A percentile compares a stretch with the other conserved stretches of the same genome.
Evolutionary conservation across 805 yeast genomes (phyloP).

Genomic region (Jamesozyma jinghongensis): DNA sequence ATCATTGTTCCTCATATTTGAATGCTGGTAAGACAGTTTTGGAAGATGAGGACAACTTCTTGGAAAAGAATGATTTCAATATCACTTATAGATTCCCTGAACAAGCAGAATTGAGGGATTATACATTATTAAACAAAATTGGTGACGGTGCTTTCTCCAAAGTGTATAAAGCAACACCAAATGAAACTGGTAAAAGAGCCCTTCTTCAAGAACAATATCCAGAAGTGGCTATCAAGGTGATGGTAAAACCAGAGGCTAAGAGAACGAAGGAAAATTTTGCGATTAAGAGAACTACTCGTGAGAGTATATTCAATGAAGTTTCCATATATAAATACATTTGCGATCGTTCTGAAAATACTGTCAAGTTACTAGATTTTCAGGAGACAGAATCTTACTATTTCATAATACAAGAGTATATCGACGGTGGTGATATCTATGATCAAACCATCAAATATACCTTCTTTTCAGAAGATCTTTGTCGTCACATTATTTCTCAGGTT

Average conservation of each 20-base stretch:
- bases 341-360: slow-evolving; percentile 42
- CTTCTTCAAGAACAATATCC: slow-evolving; percentile 10
- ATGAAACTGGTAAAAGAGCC: slow-evolving; percentile 8
- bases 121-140: slow-evolving; percentile 38
- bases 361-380: slow-evolving; percentile 51
- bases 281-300: slow-evolving; percentile 18
- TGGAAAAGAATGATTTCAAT: no score
- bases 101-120: slow-evolving; percentile 31
- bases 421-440: slow-evolving; percentile 64
- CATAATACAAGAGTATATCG: slow-evolving; percentile 56
- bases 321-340: slow-evolving; percentile 57
- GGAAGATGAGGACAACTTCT: no score
- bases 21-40: no score
- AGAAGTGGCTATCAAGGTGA: slow-evolving; percentile 43
- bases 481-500: slow-evolving; percentile 54
- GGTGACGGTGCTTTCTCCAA: slow-evolving; percentile 81
- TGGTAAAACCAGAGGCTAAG: slow-evolving; percentile 58
- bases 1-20: no score
- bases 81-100: slow-evolving; percentile 25
- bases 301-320: slow-evolving; percentile 68
- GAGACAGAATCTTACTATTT: slow-evolving; percentile 53
- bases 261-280: slow-evolving; percentile 14
- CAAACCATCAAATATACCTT: slow-evolving; percentile 56
- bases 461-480: slow-evolving; percentile 50
- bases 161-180: slow-evolving; percentile 51